Evolutionary conservation across 768 basidiomycete genomes (phyloP).

Genomic region (Podaxis carcinomalis): DNA sequence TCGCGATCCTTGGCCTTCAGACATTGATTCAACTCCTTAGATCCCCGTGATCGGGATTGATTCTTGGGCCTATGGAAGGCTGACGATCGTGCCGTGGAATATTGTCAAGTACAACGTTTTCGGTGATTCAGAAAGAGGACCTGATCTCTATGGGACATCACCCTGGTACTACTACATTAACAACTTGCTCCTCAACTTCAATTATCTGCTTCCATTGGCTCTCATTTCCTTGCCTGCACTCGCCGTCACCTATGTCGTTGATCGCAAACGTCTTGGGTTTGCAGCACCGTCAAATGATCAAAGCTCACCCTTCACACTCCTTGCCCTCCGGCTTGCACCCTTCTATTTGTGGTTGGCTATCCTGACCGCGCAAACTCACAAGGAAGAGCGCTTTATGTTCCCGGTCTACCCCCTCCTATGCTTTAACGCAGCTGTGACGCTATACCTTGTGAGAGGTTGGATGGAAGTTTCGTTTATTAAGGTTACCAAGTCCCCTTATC

Average conservation of each 20-base stretch:
- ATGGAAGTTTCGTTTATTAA: constrained; percentile 72
- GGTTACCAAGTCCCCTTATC: constrained; percentile 80
- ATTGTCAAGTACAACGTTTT: constrained; percentile 94
- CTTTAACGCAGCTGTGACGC: constrained; percentile 88
- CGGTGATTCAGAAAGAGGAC: constrained; percentile 71
- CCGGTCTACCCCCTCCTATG: constrained; percentile 89
- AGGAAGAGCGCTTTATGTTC: constrained; percentile 99
- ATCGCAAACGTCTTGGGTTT: constrained; percentile 71
- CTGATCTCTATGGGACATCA: constrained; percentile 90
- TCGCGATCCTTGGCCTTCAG: neutral
- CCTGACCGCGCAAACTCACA: constrained; percentile 81
- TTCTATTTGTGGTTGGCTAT: constrained; percentile 90
- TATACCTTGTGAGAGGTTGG: constrained; percentile 87
- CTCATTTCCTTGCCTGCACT: constrained; percentile 78
- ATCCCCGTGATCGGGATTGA: constrained; percentile 82
- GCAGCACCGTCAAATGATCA: constrained; percentile 43
- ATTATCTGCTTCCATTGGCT: constrained; percentile 77
- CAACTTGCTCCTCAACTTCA: constrained; percentile 94
- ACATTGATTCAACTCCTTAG: constrained; percentile 33
- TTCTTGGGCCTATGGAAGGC: constrained; percentile 79
- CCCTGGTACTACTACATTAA: constrained; percentile 83
- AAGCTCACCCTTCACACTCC: constrained; percentile 76
- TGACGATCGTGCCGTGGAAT: constrained; percentile 85
- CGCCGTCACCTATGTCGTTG: constrained; percentile 65
- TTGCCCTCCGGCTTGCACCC: constrained; percentile 77